Evolutionary conservation across 331 rosid species (phyloP).

Genomic region (Stylosanthes scabra): DNA sequence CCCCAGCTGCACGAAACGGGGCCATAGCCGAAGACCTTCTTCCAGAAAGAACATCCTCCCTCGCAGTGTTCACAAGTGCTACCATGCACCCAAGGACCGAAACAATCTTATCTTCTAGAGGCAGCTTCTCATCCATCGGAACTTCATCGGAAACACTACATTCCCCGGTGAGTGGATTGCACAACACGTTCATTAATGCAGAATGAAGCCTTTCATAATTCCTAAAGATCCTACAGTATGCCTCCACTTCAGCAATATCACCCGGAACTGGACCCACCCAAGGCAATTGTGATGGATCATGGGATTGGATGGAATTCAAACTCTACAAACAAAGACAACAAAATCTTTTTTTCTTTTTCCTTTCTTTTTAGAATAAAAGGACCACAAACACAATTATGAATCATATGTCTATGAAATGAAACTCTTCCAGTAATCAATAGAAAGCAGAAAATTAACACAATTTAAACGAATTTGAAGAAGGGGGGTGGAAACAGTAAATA

Average conservation of each 20-base stretch:
- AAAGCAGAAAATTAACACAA: background rate
- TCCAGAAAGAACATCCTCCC: slow-evolving; percentile 87
- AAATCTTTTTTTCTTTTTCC: background rate
- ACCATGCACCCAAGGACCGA: slow-evolving; percentile 90
- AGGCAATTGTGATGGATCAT: slow-evolving; percentile 52
- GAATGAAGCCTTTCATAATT: slow-evolving; percentile 73
- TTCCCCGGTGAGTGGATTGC: slow-evolving; percentile 82
- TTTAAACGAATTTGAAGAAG: background rate
- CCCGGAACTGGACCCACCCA: slow-evolving; percentile 95
- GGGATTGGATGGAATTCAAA: slow-evolving; percentile 52
- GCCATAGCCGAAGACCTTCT: slow-evolving; percentile 64
- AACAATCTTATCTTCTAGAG: slow-evolving; percentile 85
- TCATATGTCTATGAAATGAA: background rate
- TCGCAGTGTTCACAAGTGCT: slow-evolving; percentile 73
- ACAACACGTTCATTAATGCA: slow-evolving; percentile 77
- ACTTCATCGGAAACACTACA: slow-evolving; percentile 79
- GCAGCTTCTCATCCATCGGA: slow-evolving; percentile 65
- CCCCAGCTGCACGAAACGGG: slow-evolving; percentile 47
- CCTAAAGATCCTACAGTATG: slow-evolving; percentile 93
- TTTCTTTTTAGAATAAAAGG: background rate
- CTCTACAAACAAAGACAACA: slow-evolving; percentile 34
- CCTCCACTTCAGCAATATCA: slow-evolving; percentile 97
- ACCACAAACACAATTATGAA: slow-evolving; percentile 18
- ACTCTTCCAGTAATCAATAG: slow-evolving; percentile 15
- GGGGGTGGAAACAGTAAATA: background rate